A percentile compares a stretch with the other conserved stretches of the same genome.
These are phyloP conservation scores for Macroventuria anomochaeta DNA, from an alignment of 2,329 filamentous ascomycete species.

Conservation along the genomic window DNA sequence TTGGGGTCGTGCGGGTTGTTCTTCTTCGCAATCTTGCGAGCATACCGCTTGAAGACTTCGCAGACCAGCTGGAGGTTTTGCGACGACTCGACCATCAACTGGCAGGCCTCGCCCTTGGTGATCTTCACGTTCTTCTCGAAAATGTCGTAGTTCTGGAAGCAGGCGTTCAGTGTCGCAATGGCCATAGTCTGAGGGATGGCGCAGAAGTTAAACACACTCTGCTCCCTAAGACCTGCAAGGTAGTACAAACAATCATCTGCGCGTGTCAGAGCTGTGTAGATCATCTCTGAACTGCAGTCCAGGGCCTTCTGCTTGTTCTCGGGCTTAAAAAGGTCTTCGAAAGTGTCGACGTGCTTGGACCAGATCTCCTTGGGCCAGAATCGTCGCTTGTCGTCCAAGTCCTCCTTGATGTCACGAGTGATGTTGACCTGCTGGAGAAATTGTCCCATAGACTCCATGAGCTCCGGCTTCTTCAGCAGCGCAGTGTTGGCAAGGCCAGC, in stretches of 20 bases:
- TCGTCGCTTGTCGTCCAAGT: constrained; percentile 82
- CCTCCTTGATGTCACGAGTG: constrained; percentile 92
- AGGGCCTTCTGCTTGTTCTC: constrained; percentile 79
- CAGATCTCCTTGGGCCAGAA: constrained; percentile 98
- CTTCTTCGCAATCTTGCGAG: constrained; percentile 85
- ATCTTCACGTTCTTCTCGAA: constrained; percentile 94
- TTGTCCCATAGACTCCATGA: constrained; percentile 95
- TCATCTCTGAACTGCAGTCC: constrained; percentile 90
- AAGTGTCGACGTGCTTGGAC: constrained; percentile 91
- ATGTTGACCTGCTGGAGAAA: constrained; percentile 99
- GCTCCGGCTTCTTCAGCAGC: constrained; percentile 75
- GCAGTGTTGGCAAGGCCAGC: constrained; percentile 85
- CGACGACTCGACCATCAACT: constrained; percentile 89
- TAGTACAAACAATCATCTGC: constrained; percentile 97
- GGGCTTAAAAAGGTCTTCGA: constrained; percentile 87
- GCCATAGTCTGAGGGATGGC: constrained; percentile 98
- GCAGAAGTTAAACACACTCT: constrained; percentile 98
- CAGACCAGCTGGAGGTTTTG: constrained; percentile 86
- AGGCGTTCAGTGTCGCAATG: constrained; percentile 88
- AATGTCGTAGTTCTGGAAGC: constrained; percentile 88
- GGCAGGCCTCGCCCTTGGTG: constrained; percentile 90
- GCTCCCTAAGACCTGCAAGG: constrained; percentile 91
- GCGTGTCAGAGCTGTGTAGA: constrained; percentile 84
- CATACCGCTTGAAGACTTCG: constrained; percentile 79
- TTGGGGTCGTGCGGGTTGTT: constrained; percentile 93